These are phyloP conservation scores for Asterella californica DNA, from an alignment of 225 moss, liverwort and hornwort genomes.

Conservation along the genomic window DNA sequence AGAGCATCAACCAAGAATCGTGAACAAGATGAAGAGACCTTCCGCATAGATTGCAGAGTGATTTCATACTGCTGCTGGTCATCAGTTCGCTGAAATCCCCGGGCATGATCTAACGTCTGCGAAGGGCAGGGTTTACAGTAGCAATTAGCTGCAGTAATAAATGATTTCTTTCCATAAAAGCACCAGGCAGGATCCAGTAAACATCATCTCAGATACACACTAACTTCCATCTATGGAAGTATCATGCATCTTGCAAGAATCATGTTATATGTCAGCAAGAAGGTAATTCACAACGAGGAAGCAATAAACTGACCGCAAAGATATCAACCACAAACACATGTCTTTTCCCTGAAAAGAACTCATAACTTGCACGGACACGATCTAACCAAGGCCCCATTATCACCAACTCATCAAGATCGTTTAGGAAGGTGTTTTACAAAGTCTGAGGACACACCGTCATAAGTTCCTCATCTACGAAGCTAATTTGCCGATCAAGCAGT, in stretches of 20 bases:
- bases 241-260: neutral
- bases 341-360: neutral
- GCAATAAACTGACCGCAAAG: neutral
- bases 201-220: neutral
- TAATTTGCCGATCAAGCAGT: slow-evolving; percentile 66
- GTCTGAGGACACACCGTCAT: slow-evolving; percentile 10
- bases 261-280: no score
- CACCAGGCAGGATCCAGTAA: neutral
- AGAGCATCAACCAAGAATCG: no score
- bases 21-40: slow-evolving; percentile 23
- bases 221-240: neutral
- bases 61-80: slow-evolving; percentile 57
- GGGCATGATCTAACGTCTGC: slow-evolving; percentile 66
- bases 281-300: neutral
- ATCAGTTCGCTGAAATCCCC: slow-evolving; percentile 69
- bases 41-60: slow-evolving; percentile 56
- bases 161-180: no score
- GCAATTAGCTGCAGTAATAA: neutral
- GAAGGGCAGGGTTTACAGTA: neutral
- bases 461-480: slow-evolving; percentile 8
- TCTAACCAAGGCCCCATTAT: neutral
- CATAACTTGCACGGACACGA: neutral
- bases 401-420: neutral
- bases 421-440: neutral
- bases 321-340: neutral